phyloP scores from a whole-genome alignment of 2,329 filamentous ascomycete genomes.

The Neofusicoccum cordaticola region DNA sequence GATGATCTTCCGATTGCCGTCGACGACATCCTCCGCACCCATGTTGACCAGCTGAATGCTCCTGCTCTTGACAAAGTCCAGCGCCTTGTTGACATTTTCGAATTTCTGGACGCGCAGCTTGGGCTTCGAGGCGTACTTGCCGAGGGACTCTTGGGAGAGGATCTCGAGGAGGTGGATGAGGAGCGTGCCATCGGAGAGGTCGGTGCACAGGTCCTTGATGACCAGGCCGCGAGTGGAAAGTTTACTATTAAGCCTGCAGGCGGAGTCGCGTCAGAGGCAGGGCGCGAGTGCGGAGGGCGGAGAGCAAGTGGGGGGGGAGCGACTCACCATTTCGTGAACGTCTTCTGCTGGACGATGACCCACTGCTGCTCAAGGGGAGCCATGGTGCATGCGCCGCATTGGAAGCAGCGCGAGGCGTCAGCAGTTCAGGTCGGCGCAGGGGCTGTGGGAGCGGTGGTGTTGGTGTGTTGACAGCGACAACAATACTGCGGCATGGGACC shows the following conservation, averaged over 20 bases:
- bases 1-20: constrained; percentile 97
- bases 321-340: constrained; percentile 91
- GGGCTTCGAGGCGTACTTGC: constrained; percentile 92
- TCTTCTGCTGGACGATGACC: constrained; percentile 90
- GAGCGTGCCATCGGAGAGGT: constrained; percentile 91
- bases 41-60: constrained; percentile 98
- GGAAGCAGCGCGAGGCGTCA: constrained; percentile 6
- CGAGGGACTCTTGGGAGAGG: constrained; percentile 88
- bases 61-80: constrained; percentile 87
- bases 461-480: constrained; percentile 14
- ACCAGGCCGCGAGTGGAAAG: constrained; percentile 72
- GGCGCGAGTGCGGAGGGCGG: background rate
- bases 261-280: constrained; percentile 7
- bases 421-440: background rate
- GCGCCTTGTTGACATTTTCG: constrained; percentile 94
- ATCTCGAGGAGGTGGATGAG: constrained; percentile 97
- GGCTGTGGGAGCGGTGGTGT: background rate
- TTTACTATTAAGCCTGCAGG: constrained; percentile 87
- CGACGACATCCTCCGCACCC: constrained; percentile 95
- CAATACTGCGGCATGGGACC: constrained; percentile 13
- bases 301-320: constrained; percentile 11
- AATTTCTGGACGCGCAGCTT: constrained; percentile 95
- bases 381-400: constrained; percentile 27
- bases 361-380: constrained; percentile 60
- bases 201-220: constrained; percentile 81